Evolutionary conservation across 2,329 filamentous ascomycete species (phyloP).

Genomic region (Xylariomycetidae sp.): DNA sequence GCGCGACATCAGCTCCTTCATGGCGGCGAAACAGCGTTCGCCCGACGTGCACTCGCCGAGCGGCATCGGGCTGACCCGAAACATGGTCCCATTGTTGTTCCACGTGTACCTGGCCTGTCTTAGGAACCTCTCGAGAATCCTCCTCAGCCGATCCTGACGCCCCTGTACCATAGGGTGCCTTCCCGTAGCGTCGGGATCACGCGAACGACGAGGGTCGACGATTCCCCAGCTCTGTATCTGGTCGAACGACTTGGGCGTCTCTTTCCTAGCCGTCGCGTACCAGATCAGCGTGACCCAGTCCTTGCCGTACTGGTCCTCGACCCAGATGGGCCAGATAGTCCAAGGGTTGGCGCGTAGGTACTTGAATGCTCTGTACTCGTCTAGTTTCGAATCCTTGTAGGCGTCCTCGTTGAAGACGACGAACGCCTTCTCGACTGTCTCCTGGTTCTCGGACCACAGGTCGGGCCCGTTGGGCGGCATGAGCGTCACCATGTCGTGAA

Average conservation of each 20-base stretch:
- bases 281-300: constrained; percentile 18
- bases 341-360: constrained; percentile 16
- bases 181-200: neutral
- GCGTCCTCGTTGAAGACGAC: constrained; percentile 5
- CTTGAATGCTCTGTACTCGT: constrained; percentile 7
- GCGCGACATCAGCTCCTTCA: constrained; percentile 14
- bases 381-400: neutral
- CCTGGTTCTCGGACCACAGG: constrained; percentile 15
- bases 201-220: constrained; percentile 20
- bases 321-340: constrained; percentile 22
- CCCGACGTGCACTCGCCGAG: constrained; percentile 17
- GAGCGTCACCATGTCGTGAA: constrained; percentile 6
- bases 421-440: constrained; percentile 8
- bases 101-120: constrained; percentile 5
- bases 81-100: neutral
- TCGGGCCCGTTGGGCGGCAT: constrained; percentile 18
- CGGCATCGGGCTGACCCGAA: constrained; percentile 14
- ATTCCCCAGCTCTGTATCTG: constrained; percentile 8
- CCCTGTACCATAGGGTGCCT: constrained; percentile 5
- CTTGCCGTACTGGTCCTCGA: constrained; percentile 21
- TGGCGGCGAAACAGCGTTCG: constrained; percentile 21
- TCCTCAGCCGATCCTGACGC: constrained; percentile 9
- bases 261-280: constrained; percentile 4
- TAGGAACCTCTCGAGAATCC: constrained; percentile 9
- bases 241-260: constrained; percentile 3